Conservation (phyloP, 1,284 basidiomycete genomes). For the Heterobasidion occidentale region DNA sequence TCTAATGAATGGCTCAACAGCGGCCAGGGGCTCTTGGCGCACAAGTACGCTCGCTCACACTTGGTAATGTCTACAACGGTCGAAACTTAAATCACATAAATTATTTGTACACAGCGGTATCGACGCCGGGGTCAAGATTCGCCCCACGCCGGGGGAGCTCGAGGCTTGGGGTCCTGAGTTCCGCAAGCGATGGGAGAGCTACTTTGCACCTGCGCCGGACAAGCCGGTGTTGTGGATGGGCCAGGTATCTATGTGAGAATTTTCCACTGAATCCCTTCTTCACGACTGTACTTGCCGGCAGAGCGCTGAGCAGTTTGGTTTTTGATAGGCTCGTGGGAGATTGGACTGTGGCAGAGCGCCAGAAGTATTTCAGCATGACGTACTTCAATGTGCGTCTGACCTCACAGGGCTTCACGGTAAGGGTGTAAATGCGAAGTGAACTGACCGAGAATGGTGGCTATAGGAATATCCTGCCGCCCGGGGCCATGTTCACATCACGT, state of each 20-base stretch:
- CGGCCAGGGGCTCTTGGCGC: constrained; percentile 39
- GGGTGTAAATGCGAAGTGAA: too few species aligned
- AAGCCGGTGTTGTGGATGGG: constrained; percentile 37
- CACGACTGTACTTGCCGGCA: too few species aligned
- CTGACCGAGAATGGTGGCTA: not conserved
- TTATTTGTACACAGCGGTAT: constrained; percentile 21
- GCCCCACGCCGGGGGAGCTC: constrained; percentile 36
- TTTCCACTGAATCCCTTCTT: not conserved
- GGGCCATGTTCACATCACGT: constrained; percentile 36
- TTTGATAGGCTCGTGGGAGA: constrained; percentile 20
- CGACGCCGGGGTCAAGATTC: constrained; percentile 41
- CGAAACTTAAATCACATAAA: not conserved
- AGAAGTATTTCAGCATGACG: constrained; percentile 25
- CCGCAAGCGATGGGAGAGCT: constrained; percentile 30
- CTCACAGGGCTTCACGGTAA: too few species aligned
- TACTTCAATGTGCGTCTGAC: constrained; percentile 14
- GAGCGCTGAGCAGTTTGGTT: too few species aligned
- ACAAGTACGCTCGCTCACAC: constrained; percentile 29
- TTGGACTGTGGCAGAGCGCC: constrained; percentile 12
- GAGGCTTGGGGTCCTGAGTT: constrained; percentile 36
- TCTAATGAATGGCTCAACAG: constrained; percentile 29
- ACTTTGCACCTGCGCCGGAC: constrained; percentile 37
- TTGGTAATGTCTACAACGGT: not conserved
- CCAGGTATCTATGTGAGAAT: constrained; percentile 21
- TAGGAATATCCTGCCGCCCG: constrained; percentile 28